Evolutionary conservation across 176 grass and related monocot species (phyloP), one percentile per base, ranked within the genome.

Genomic region (Saccharum spontaneum): DNA sequence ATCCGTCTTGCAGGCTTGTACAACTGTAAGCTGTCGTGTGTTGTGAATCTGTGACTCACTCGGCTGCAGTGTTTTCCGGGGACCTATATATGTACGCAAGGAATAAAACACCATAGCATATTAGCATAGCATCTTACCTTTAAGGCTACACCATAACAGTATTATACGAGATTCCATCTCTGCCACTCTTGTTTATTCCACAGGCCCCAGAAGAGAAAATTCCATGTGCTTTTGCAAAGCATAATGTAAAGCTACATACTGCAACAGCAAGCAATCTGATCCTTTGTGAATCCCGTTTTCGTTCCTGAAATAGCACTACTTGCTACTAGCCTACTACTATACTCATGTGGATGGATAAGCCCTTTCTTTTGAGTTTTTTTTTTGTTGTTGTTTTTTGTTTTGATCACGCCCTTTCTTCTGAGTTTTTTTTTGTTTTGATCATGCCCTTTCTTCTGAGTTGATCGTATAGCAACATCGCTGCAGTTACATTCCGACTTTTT

Each of bases 181-280:
- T 20, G n/a, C 22, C 54, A 14, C 65, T 78, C 80, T 65, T n/a
- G 3, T 60, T 60, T 43, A 26, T 46, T 83, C 22, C 79, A 13
- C 61, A 13, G 10, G 23, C 10, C 23, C 43, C 9, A 4, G 24
- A 64, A 23, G 30, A 60, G 40, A 72, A 79, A 86, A 90, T 86
- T 86, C 78, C 45, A 4, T 59, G 20, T 24, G 54, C 88, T 79
- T 86, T 73, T 31, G 67, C 22, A 78, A 77, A 71, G 83, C 78
- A 72, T 78, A 77, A 65, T 38, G 61, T 9, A 85, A 81, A 76
- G 83, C 22, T 45, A 41, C 34, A 78, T 34, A 6, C 72, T 24
- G 83, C 64, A 64, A 1, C 6, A 12, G 43, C 79, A 90, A 86
- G 83, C 73, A 82, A 82, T 62, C 65, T 15, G 71, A 73, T 81